Conservation (phyloP, 768 basidiomycete species). For the Rhodotorula graminis region DNA sequence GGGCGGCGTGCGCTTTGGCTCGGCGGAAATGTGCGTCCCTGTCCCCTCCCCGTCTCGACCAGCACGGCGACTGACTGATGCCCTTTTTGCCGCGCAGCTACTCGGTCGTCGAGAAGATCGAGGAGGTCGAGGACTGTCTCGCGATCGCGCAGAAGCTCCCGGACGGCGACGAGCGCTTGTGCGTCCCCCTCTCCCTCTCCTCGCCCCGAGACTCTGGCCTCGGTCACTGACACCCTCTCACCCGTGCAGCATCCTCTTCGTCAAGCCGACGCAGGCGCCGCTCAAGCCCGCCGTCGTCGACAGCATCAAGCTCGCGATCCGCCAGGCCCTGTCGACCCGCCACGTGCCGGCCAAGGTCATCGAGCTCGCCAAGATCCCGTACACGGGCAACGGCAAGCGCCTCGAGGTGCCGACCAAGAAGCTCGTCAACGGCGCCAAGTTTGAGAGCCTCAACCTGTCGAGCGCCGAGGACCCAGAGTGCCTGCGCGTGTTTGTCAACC, state of each 20-base stretch:
- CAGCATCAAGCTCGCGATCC: conserved; percentile 34
- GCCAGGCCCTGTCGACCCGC: conserved; percentile 27
- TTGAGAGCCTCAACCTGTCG: conserved; percentile 32
- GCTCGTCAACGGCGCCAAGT: conserved; percentile 40
- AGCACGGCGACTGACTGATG: not conserved
- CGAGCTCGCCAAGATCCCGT: conserved; percentile 28
- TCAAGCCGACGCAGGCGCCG: conserved; percentile 36
- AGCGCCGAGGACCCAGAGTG: conserved; percentile 36
- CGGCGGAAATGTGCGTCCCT: conserved; percentile 30
- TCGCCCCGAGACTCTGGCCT: not conserved
- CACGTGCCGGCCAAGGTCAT: conserved; percentile 42
- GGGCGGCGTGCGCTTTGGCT: conserved; percentile 41
- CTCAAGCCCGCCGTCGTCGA: conserved; percentile 28
- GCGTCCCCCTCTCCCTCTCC: not conserved
- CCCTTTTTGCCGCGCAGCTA: conserved; percentile 7
- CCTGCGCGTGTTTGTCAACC: conserved; percentile 40
- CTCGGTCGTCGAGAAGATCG: conserved; percentile 41
- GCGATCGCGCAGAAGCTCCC: conserved; percentile 41
- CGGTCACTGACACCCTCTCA: not conserved
- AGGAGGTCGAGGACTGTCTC: conserved; percentile 41
- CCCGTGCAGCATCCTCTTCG: conserved; percentile 37
- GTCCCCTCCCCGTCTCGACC: too few relatives aligned
- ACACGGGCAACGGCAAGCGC: conserved; percentile 41
- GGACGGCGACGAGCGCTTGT: conserved; percentile 43
- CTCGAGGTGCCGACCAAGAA: conserved; percentile 40